phyloP scores from a whole-genome alignment of 2,329 filamentous ascomycete genomes.

The Aspergillus sp. region DNA sequence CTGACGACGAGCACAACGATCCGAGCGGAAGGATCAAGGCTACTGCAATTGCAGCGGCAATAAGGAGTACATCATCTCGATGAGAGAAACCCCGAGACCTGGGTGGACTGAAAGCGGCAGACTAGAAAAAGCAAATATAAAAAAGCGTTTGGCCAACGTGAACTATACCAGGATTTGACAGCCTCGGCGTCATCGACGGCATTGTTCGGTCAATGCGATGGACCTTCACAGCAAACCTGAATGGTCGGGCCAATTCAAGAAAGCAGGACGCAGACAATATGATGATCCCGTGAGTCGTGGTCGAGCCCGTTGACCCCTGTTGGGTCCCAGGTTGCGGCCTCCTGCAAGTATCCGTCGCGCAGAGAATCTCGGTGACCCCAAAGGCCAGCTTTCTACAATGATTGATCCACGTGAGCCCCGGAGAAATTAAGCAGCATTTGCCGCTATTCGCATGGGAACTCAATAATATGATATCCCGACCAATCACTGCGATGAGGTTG shows the following conservation, averaged over 20 bases:
- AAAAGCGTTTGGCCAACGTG: not conserved
- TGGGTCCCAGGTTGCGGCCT: slow-evolving; percentile 1
- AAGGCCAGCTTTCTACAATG: slow-evolving; percentile 10
- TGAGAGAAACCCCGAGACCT: not conserved
- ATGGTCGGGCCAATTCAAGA: not conserved
- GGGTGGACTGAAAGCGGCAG: slow-evolving; percentile 1
- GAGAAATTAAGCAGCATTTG: slow-evolving; percentile 9
- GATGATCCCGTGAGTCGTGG: slow-evolving; percentile 13
- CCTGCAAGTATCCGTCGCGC: slow-evolving; percentile 27
- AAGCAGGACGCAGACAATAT: slow-evolving; percentile 5
- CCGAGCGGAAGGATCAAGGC: not conserved
- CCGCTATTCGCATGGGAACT: slow-evolving; percentile 1
- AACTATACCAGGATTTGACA: not conserved
- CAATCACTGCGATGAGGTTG: slow-evolving; percentile 10
- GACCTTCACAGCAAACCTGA: not conserved
- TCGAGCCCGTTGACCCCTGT: not conserved
- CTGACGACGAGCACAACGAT: not conserved
- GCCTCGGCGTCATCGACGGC: not conserved
- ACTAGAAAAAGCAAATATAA: slow-evolving; percentile 10
- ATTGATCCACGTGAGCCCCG: slow-evolving; percentile 20
- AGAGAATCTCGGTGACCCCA: slow-evolving; percentile 7
- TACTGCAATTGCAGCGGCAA: slow-evolving; percentile 8
- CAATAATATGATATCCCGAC: slow-evolving; percentile 1
- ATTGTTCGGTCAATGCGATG: not conserved
- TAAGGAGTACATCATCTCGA: not conserved